These are phyloP conservation scores for Suillus placidus DNA, from an alignment of 768 basidiomycete genomes.

Conservation along the genomic window DNA sequence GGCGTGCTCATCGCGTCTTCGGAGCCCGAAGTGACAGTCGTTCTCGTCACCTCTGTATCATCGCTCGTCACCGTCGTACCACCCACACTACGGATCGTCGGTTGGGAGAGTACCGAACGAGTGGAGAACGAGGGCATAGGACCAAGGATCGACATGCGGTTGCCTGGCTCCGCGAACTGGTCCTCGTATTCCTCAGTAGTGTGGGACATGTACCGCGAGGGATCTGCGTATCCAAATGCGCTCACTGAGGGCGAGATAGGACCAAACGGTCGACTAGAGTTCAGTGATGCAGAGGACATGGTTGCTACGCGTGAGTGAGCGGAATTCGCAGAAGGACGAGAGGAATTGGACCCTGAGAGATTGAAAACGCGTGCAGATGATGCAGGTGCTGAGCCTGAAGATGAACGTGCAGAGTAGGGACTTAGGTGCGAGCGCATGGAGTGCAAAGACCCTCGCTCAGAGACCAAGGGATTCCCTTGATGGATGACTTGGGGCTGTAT, in stretches of 20 bases:
- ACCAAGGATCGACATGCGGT: constrained; percentile 32
- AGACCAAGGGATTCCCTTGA: constrained; percentile 42
- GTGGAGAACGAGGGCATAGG: constrained; percentile 36
- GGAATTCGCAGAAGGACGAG: constrained; percentile 46
- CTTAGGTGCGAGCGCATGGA: constrained; percentile 62
- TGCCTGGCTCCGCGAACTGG: constrained; percentile 12
- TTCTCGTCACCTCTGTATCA: constrained; percentile 31
- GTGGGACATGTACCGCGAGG: constrained; percentile 7
- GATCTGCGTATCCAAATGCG: constrained; percentile 44
- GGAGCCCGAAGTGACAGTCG: constrained; percentile 20
- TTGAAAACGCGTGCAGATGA: constrained; percentile 46
- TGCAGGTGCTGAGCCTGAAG: constrained; percentile 53
- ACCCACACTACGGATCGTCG: constrained; percentile 36
- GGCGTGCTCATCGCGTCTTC: background rate
- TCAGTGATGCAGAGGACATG: constrained; percentile 41
- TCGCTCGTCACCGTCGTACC: constrained; percentile 32
- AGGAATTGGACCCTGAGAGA: constrained; percentile 56
- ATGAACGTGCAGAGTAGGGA: constrained; percentile 47
- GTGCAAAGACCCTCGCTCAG: constrained; percentile 67
- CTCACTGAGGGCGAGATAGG: constrained; percentile 53
- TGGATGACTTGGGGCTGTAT: constrained; percentile 49
- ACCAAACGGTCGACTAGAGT: constrained; percentile 44
- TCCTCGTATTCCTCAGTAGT: constrained; percentile 8
- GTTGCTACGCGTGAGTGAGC: constrained; percentile 40
- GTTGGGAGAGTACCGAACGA: constrained; percentile 25